Evolutionary conservation across 2,329 filamentous ascomycete genomes (phyloP).

Genomic region (Pestalotiopsis sp.): DNA sequence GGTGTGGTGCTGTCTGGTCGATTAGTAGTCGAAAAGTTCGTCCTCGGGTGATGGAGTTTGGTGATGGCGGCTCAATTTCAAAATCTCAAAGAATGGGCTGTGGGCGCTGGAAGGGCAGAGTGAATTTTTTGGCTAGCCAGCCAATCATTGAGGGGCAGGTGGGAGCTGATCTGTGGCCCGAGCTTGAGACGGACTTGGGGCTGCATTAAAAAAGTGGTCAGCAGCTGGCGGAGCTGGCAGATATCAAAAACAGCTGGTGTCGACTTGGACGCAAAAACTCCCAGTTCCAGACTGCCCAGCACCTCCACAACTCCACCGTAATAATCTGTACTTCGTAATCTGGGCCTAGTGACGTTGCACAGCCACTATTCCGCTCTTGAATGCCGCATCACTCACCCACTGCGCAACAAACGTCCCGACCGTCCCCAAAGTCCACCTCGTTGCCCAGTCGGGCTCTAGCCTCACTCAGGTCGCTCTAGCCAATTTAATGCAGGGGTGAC

Average conservation of each 20-base stretch:
- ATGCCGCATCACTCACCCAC: not conserved
- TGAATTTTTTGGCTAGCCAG: conserved; percentile 9
- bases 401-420: not conserved
- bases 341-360: not conserved
- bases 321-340: not conserved
- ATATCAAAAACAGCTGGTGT: not conserved
- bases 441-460: not conserved
- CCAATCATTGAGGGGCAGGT: conserved; percentile 9
- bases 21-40: conserved; percentile 12
- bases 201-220: not conserved
- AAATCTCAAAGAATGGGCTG: conserved; percentile 11
- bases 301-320: not conserved
- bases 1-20: conserved; percentile 1
- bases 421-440: not conserved
- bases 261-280: not conserved
- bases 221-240: not conserved
- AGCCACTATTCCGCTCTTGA: not conserved
- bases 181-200: not conserved
- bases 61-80: conserved; percentile 8
- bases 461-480: not conserved
- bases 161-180: not conserved
- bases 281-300: not conserved
- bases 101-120: conserved; percentile 10
- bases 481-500: conserved; percentile 10
- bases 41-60: conserved; percentile 6